Percentiles rank a stretch among this genome's conserved stretches.
These are phyloP conservation scores for Pleurotus tuoliensis DNA, from an alignment of 768 basidiomycete species.

Conservation along the genomic window DNA sequence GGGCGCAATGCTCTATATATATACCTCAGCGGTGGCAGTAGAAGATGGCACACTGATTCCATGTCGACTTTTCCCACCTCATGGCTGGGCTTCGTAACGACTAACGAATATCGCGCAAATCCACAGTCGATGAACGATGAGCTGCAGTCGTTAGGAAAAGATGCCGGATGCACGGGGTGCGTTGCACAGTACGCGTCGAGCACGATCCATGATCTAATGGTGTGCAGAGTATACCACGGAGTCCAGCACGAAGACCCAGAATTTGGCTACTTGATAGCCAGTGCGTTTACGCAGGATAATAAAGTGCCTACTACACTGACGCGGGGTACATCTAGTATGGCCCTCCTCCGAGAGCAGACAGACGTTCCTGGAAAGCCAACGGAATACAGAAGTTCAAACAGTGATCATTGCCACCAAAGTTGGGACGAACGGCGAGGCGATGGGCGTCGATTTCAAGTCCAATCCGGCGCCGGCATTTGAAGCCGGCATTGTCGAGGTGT, in stretches of 20 bases:
- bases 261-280: not conserved
- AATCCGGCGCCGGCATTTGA: not conserved
- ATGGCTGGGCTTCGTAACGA: conserved; percentile 4
- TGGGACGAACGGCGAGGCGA: not conserved
- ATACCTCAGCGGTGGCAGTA: not conserved
- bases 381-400: not conserved
- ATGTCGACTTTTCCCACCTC: not conserved
- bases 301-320: not conserved
- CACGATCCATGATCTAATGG: not conserved
- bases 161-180: not conserved
- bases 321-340: not conserved
- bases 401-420: not conserved
- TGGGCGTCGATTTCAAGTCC: not conserved
- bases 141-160: not conserved
- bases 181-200: not conserved
- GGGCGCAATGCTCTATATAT: not conserved
- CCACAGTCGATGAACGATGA: not conserved
- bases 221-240: not conserved
- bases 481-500: not conserved
- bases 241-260: conserved; percentile 1
- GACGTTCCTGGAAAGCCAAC: not conserved
- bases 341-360: not conserved
- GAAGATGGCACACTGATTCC: not conserved
- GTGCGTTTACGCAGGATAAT: not conserved
- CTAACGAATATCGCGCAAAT: not conserved